Base-by-base conservation (phyloP, 306 rosid genomes). In the Dryas octopetala region DNA sequence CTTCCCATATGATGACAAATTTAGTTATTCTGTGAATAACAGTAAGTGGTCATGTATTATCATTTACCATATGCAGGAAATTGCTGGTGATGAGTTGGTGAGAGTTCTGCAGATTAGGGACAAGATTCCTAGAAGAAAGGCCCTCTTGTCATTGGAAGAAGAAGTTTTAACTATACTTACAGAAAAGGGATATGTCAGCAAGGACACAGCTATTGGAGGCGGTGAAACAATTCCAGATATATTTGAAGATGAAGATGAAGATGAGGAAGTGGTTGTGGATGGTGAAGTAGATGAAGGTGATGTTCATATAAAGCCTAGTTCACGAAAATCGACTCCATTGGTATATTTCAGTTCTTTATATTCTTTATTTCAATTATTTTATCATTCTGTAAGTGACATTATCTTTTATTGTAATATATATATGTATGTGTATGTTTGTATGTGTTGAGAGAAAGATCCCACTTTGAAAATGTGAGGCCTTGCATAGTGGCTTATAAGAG, bases 241-340 rank as follows among this genome's bases (percentile, higher is more conserved):
- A 74, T 83, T 90, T 60, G 99, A 91, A 85, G 99, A 86, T 13
- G 97, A 90, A 70, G 98, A 94, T 5, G 98, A 91, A 84, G 98
- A 90, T 71, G 97, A 91, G 80, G 98, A 95, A 84, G 88, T 92
- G 28, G 89, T 95, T 82, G 96, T 89, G 76, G 99, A 95, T 67
- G 99, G 99, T 81, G 97, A 95, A 84, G 93, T 95, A 60, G 99
- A 95, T 46, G 99, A 95, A 89, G 99, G 99, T 43, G 99, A 95
- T 85, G 83, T 95, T 79, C 99, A 95, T 85, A 95, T 95, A 82
- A 95, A 87, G 88, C 97, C 97, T 57, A 86, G 88, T 50, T 60
- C 79, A 72, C 86, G 88, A 66, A 92, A 81, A 79, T 80, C 87
- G 47, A 85, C 85, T 15, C 97, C 73, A 28, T 73, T 86, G 85